phyloP scores from a whole-genome alignment of 768 basidiomycete species.

The Tylopilus plumbeoviolaceoides region DNA sequence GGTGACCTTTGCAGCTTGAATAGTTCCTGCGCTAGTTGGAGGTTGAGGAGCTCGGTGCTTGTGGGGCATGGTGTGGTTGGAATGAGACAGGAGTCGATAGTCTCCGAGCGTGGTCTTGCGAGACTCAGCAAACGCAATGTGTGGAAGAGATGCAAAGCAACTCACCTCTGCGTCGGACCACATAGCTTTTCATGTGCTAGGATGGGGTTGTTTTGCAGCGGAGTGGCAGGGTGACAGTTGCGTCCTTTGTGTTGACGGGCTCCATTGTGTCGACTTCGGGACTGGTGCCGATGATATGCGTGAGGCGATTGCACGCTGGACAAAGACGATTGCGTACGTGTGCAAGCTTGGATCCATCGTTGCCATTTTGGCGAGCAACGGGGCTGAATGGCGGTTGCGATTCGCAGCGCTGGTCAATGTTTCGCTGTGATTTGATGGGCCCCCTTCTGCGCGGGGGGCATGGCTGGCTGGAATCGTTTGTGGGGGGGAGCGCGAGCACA shows the following conservation, averaged over 20 bases:
- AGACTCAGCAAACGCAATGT: background rate
- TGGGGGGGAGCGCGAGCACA: background rate
- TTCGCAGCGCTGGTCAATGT: background rate
- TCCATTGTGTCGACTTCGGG: background rate
- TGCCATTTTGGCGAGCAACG: background rate
- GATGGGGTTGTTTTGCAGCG: background rate
- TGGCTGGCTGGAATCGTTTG: background rate
- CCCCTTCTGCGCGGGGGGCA: background rate
- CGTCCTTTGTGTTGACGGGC: background rate
- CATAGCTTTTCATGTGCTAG: background rate
- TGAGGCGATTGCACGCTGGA: background rate
- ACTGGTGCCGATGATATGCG: background rate
- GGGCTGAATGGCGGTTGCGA: background rate
- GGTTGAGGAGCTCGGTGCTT: background rate
- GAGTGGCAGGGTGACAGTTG: background rate
- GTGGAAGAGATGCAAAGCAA: too few species aligned
- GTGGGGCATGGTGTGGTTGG: background rate
- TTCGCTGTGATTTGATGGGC: background rate
- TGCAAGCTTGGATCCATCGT: background rate
- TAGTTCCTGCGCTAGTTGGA: conserved; percentile 2
- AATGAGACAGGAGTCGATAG: conserved; percentile 1
- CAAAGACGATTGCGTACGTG: conserved; percentile 2
- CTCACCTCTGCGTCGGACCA: conserved; percentile 8
- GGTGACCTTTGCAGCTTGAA: background rate
- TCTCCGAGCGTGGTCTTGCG: conserved; percentile 2